These are phyloP conservation scores for Desmodesmus armatus DNA, from an alignment of 139 green algal genomes.

Conservation along the genomic window DNA sequence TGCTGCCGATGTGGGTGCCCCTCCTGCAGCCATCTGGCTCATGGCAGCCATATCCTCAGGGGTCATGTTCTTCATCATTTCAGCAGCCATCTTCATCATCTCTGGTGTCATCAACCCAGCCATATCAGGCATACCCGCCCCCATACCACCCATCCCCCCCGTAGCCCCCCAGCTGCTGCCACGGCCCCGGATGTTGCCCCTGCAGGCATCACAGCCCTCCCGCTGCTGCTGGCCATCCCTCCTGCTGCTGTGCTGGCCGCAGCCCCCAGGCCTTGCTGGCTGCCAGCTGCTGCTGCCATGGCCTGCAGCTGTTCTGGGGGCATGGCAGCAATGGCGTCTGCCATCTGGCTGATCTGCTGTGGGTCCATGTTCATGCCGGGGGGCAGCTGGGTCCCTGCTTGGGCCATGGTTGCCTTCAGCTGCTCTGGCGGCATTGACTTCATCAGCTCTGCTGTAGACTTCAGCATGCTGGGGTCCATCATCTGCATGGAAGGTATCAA, in stretches of 20 bases:
- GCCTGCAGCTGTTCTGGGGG: constrained; percentile 29
- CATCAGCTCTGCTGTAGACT: constrained; percentile 32
- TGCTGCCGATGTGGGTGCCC: constrained; percentile 16
- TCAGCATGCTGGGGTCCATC: constrained; percentile 41
- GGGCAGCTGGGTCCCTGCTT: constrained; percentile 29
- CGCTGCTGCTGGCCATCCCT: background rate
- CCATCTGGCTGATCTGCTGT: background rate
- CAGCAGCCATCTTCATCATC: constrained; percentile 44
- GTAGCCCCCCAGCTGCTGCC: too few relatives aligned
- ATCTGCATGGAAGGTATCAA: background rate
- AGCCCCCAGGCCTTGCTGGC: background rate
- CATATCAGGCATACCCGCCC: constrained; percentile 13
- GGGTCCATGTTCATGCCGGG: background rate
- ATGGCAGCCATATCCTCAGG: constrained; percentile 50
- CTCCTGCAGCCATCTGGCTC: constrained; percentile 46
- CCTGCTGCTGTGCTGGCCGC: constrained; percentile 3
- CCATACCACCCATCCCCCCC: background rate
- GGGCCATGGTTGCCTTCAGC: constrained; percentile 37
- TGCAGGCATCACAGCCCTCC: background rate
- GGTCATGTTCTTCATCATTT: constrained; percentile 67
- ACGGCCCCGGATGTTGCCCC: background rate
- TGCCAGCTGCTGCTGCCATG: constrained; percentile 27
- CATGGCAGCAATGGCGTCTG: constrained; percentile 21
- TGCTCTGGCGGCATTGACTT: constrained; percentile 44
- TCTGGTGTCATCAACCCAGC: constrained; percentile 27